These are phyloP conservation scores for Ceratobasidium sp. DNA, from an alignment of 1,284 basidiomycete species.

Conservation along the genomic window DNA sequence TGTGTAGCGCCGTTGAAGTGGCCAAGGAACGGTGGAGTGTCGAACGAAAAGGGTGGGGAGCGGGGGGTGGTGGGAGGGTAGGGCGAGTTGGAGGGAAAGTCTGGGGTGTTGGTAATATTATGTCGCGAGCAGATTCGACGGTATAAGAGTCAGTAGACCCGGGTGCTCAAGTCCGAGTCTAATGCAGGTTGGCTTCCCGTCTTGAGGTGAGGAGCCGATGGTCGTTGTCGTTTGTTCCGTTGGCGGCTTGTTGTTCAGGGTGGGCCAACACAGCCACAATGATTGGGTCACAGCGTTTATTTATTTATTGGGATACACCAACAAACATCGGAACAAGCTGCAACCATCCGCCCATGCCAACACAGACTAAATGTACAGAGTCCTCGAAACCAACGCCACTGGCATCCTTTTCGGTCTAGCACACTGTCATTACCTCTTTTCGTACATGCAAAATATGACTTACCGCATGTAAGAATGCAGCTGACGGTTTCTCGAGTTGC, in stretches of 20 bases:
- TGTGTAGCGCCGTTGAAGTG: conserved; percentile 24
- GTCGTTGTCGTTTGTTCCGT: conserved; percentile 29
- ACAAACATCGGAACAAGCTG: conserved; percentile 30
- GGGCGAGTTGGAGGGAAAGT: background rate
- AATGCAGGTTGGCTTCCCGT: conserved; percentile 30
- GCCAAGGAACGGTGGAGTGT: conserved; percentile 21
- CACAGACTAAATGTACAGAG: conserved; percentile 21
- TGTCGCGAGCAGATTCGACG: conserved; percentile 33
- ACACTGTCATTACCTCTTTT: too few species aligned
- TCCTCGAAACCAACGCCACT: background rate
- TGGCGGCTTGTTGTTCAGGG: conserved; percentile 34
- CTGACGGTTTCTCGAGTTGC: conserved; percentile 1
- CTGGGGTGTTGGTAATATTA: conserved; percentile 9
- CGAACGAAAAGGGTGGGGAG: background rate
- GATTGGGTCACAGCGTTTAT: background rate
- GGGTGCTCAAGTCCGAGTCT: conserved; percentile 38
- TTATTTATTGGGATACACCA: background rate
- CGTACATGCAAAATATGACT: background rate
- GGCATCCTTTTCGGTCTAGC: background rate
- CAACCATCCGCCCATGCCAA: background rate
- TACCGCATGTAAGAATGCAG: conserved; percentile 10
- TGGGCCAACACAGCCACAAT: conserved; percentile 13
- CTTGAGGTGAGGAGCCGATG: conserved; percentile 31
- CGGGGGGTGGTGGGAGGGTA: background rate
- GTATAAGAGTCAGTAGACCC: conserved; percentile 31